Conservation (phyloP, 345 rosid species). For the Salix arbutifolia region DNA sequence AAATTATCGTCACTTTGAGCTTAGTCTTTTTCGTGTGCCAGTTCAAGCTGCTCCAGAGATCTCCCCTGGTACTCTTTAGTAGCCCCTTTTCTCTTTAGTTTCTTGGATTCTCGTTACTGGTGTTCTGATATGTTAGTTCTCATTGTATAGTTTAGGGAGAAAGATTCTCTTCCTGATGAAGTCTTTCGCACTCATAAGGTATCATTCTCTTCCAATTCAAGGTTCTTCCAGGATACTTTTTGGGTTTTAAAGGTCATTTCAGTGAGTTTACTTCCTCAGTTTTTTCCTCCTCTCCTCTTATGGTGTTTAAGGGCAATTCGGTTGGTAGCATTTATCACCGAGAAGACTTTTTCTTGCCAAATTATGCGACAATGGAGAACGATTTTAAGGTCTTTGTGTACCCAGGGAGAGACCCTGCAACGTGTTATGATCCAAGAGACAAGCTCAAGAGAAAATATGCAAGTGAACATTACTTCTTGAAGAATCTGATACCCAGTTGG, state of each 20-base stretch:
- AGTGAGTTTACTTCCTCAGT: neutral
- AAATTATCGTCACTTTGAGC: neutral
- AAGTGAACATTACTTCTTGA: conserved; percentile 20
- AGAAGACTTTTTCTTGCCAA: neutral
- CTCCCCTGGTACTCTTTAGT: neutral
- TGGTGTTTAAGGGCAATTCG: neutral
- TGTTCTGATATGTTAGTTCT: neutral
- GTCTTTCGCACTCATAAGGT: neutral
- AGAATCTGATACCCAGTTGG: conserved; percentile 12
- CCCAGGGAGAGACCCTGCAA: conserved; percentile 3
- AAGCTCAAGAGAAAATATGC: conserved; percentile 10
- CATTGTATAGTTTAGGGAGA: neutral
- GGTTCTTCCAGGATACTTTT: too few species aligned
- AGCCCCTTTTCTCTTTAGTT: too few species aligned
- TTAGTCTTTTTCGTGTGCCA: neutral
- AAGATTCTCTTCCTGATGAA: neutral
- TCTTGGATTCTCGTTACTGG: neutral
- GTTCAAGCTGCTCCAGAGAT: neutral
- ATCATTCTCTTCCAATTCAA: neutral
- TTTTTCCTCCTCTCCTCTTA: neutral
- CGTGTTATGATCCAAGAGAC: neutral
- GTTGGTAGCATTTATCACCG: neutral
- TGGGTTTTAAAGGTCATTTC: neutral
- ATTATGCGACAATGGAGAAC: neutral
- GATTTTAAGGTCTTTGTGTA: conserved; percentile 15